Percentiles rank a stretch among this genome's conserved stretches.
These are phyloP conservation scores for Leucosporidium creatinivorum DNA, from an alignment of 768 basidiomycete genomes.

Conservation along the genomic window DNA sequence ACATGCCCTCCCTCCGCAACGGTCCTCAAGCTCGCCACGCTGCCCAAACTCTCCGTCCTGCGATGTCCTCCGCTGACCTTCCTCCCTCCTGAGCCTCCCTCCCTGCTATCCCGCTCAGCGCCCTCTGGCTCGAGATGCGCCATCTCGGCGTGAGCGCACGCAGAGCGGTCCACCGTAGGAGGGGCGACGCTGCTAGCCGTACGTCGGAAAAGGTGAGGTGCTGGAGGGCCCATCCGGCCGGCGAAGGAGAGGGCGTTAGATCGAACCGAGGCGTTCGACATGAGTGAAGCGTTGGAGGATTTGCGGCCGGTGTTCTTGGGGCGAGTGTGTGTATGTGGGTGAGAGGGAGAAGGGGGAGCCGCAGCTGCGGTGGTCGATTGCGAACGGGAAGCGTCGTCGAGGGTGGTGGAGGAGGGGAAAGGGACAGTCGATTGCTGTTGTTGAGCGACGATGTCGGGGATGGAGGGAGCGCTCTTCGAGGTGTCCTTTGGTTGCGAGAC, in stretches of 20 bases:
- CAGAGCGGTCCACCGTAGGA: neutral
- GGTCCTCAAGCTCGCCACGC: constrained; percentile 1
- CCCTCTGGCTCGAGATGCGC: constrained; percentile 3
- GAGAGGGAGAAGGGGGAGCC: neutral
- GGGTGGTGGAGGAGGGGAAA: neutral
- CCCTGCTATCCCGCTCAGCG: neutral
- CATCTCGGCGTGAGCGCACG: constrained; percentile 6
- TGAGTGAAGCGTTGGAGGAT: constrained; percentile 26
- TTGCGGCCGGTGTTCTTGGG: constrained; percentile 13
- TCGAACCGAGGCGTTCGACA: constrained; percentile 21
- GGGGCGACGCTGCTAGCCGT: constrained; percentile 13
- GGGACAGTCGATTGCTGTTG: neutral
- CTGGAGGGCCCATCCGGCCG: neutral
- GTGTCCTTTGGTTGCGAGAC: too few relatives aligned
- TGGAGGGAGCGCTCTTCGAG: too few relatives aligned
- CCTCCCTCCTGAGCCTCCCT: neutral
- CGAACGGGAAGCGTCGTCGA: too few relatives aligned
- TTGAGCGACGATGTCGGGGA: too few relatives aligned
- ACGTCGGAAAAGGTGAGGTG: constrained; percentile 20
- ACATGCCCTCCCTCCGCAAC: constrained; percentile 4
- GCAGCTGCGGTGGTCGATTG: too few relatives aligned
- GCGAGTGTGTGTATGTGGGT: neutral
- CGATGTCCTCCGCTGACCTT: neutral
- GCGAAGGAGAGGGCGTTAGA: constrained; percentile 12
- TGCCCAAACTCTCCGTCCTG: neutral